These are phyloP conservation scores for Fusarium secorum DNA, from an alignment of 2,329 filamentous ascomycete genomes.

Conservation along the genomic window DNA sequence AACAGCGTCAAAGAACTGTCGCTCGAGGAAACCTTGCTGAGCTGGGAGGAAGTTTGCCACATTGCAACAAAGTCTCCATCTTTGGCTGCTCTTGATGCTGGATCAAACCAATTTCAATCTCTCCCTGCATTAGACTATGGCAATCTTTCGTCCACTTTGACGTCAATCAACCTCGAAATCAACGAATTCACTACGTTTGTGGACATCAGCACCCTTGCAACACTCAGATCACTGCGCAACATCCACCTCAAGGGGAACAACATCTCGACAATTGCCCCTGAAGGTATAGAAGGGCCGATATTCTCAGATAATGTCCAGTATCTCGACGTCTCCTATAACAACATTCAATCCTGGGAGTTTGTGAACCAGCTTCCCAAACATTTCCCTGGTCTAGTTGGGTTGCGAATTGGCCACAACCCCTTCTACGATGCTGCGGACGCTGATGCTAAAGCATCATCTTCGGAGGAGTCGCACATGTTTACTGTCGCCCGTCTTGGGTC, in stretches of 20 bases:
- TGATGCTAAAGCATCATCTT: conserved; percentile 57
- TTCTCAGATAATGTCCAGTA: conserved; percentile 67
- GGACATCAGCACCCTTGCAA: conserved; percentile 63
- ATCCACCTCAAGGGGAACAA: conserved; percentile 80
- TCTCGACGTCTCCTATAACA: conserved; percentile 78
- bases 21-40: conserved; percentile 71
- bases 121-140: conserved; percentile 55
- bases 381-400: conserved; percentile 76
- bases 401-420: conserved; percentile 87
- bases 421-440: conserved; percentile 67
- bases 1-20: conserved; percentile 65
- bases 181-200: conserved; percentile 71
- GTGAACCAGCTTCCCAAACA: conserved; percentile 71
- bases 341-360: conserved; percentile 74
- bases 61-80: conserved; percentile 62
- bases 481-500: conserved; percentile 76
- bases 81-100: conserved; percentile 60
- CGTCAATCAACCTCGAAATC: conserved; percentile 73
- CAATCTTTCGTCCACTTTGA: conserved; percentile 60
- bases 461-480: conserved; percentile 89
- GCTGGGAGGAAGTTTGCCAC: conserved; percentile 69
- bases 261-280: conserved; percentile 58
- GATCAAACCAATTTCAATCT: conserved; percentile 64
- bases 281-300: conserved; percentile 46
- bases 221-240: conserved; percentile 61